Conservation (phyloP, 305 asterid species). For the Fraxinus latifolia region DNA sequence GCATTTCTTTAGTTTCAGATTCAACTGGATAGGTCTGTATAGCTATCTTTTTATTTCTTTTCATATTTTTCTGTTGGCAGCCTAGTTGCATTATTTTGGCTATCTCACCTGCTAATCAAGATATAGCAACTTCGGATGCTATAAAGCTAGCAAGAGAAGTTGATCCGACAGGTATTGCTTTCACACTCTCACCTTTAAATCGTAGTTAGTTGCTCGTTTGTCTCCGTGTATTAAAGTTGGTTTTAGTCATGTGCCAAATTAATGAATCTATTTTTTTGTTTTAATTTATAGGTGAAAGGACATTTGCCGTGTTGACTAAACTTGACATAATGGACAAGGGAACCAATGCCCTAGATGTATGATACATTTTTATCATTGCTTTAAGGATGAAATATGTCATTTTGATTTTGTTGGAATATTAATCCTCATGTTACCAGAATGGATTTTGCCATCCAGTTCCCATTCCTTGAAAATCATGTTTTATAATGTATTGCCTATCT, state of each 20-base stretch:
- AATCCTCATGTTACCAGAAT: slow-evolving; percentile 15
- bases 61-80: slow-evolving; percentile 39
- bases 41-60: slow-evolving; percentile 3
- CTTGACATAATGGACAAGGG: slow-evolving; percentile 97
- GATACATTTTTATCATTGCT: slow-evolving; percentile 28
- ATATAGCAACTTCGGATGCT: slow-evolving; percentile 97
- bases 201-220: slow-evolving; percentile 11
- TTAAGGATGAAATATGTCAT: slow-evolving; percentile 17
- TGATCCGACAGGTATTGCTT: slow-evolving; percentile 70
- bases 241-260: slow-evolving; percentile 9
- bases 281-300: slow-evolving; percentile 69
- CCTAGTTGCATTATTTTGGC: slow-evolving; percentile 96
- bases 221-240: slow-evolving; percentile 3
- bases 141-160: slow-evolving; percentile 96
- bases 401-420: slow-evolving; percentile 8
- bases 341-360: slow-evolving; percentile 89
- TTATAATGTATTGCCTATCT: slow-evolving; percentile 8
- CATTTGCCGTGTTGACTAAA: slow-evolving; percentile 89
- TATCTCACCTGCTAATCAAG: slow-evolving; percentile 97
- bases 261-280: slow-evolving; percentile 1
- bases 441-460: slow-evolving; percentile 17
- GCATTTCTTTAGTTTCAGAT: slow-evolving; percentile 14
- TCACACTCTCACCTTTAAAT: not conserved
- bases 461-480: not conserved
- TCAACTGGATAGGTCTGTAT: not conserved